phyloP scores from a whole-genome alignment of 228 moss, liverwort and hornwort genomes.

The Sphagnum magellanicum region DNA sequence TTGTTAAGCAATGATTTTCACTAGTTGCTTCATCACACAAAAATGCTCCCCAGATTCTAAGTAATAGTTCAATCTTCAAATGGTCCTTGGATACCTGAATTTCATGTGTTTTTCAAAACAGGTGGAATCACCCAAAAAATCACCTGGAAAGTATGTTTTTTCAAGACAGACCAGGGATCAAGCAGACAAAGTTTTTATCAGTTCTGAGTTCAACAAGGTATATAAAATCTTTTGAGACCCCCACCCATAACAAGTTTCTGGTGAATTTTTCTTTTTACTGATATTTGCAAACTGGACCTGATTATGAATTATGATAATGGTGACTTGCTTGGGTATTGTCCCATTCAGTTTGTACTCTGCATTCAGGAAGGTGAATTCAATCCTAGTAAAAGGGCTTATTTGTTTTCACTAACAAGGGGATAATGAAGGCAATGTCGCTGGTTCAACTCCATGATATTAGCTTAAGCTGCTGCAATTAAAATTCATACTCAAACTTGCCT shows the following conservation, averaged over 20 bases:
- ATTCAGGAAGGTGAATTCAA: background rate
- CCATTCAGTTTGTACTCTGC: background rate
- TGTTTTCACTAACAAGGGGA: background rate
- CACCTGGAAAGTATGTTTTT: conserved; percentile 42
- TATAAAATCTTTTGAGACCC: background rate
- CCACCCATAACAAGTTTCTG: background rate
- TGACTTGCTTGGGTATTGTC: background rate
- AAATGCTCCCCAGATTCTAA: background rate
- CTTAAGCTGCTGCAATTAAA: too few relatives aligned
- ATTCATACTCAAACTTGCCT: background rate
- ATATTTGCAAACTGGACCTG: too few relatives aligned
- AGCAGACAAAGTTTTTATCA: conserved; percentile 46
- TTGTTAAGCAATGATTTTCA: too few relatives aligned
- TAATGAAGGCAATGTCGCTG: too few relatives aligned
- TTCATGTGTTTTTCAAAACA: conserved; percentile 1
- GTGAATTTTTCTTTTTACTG: background rate
- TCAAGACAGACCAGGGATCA: conserved; percentile 44
- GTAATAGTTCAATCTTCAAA: background rate
- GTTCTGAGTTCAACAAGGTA: conserved; percentile 54
- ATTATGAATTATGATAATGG: background rate
- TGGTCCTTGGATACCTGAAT: background rate
- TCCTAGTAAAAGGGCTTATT: background rate
- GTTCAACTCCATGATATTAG: too few relatives aligned
- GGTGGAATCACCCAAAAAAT: conserved; percentile 42
- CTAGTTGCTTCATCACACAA: too few relatives aligned